Evolutionary conservation across 805 yeast genomes (phyloP).

Genomic region (Candida maris): DNA sequence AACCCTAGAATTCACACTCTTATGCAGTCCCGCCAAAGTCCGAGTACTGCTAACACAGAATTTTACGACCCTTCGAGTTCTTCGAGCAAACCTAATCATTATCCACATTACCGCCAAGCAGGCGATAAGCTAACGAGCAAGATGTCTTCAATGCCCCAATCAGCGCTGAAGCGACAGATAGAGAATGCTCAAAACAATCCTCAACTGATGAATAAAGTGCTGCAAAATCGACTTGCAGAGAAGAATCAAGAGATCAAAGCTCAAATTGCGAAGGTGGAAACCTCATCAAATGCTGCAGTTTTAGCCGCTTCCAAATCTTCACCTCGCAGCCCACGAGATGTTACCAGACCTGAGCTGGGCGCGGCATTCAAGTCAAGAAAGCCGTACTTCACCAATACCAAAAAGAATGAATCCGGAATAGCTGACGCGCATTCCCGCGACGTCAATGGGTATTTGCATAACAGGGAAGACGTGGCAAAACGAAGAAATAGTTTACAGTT

Average conservation of each 20-base stretch:
- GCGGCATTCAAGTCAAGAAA: neutral
- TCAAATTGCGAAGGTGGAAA: conserved; percentile 16
- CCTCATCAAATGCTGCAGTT: conserved; percentile 16
- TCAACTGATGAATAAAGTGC: conserved; percentile 32
- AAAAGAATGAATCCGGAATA: neutral
- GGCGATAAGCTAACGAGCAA: conserved; percentile 26
- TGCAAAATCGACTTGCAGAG: conserved; percentile 29
- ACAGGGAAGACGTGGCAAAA: conserved; percentile 32
- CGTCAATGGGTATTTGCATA: conserved; percentile 13
- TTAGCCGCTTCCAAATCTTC: conserved; percentile 21
- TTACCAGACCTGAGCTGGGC: neutral
- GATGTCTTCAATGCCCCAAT: conserved; percentile 26
- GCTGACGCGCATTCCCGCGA: conserved; percentile 5
- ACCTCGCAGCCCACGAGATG: neutral
- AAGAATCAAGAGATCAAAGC: conserved; percentile 27
- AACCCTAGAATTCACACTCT: conserved; percentile 36
- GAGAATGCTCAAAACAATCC: conserved; percentile 30
- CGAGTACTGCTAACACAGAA: conserved; percentile 5
- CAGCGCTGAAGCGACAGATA: conserved; percentile 29
- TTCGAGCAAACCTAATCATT: conserved; percentile 7
- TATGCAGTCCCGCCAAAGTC: conserved; percentile 18
- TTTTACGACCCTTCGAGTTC: neutral
- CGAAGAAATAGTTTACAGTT: conserved; percentile 27
- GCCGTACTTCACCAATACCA: neutral
- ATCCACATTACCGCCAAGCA: conserved; percentile 22